Conservation (phyloP, 306 rosid genomes). For the Pyrus pyrifolia region DNA sequence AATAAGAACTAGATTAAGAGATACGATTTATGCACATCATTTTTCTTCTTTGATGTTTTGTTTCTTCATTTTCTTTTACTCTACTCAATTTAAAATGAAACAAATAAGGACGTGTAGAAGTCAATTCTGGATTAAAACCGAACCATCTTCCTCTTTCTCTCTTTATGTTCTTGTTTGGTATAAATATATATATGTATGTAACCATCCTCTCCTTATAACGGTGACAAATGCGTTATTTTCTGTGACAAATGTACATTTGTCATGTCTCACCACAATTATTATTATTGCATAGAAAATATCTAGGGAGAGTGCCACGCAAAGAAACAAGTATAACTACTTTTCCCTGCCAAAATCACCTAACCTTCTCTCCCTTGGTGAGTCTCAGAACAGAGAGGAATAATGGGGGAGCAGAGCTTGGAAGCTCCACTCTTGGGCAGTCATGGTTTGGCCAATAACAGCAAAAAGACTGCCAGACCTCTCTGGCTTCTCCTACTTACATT, state of each 20-base stretch:
- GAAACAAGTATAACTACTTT: background rate
- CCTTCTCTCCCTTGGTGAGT: background rate
- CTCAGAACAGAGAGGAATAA: background rate
- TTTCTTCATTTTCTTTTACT: too few species aligned
- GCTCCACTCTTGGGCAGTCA: constrained; percentile 30
- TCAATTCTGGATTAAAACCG: too few species aligned
- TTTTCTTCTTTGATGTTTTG: too few species aligned
- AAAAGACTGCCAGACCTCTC: constrained; percentile 8
- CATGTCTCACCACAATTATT: background rate
- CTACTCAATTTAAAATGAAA: too few species aligned
- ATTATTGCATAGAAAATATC: background rate
- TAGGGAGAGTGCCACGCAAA: background rate
- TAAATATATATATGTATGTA: too few species aligned
- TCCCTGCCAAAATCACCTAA: background rate
- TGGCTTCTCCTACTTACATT: constrained; percentile 17
- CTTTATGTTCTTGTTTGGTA: too few species aligned
- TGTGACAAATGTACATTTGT: too few species aligned
- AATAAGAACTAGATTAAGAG: background rate
- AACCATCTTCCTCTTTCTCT: too few species aligned
- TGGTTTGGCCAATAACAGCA: background rate
- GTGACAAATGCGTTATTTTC: background rate
- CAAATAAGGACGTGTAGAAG: too few species aligned
- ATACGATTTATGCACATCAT: background rate
- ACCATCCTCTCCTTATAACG: background rate
- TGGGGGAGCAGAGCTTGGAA: constrained; percentile 22